Base-by-base conservation (phyloP, 2,329 filamentous ascomycete genomes). In the Alternaria sp. region DNA sequence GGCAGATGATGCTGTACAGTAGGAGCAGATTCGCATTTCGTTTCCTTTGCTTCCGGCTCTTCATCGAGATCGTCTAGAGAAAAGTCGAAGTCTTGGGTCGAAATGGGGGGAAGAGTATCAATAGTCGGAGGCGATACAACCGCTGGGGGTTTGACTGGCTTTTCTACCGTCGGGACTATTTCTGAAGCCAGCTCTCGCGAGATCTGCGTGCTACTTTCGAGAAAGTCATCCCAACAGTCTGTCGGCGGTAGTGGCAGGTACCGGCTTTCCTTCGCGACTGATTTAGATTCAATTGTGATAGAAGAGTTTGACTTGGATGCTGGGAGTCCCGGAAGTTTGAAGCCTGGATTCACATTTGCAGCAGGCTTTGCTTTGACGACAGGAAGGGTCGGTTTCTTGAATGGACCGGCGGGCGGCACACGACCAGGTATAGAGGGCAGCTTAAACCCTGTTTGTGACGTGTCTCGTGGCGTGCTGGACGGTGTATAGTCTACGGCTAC, bases 191-290 rank as follows among this genome's bases (percentile, higher is more conserved):
- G 69, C 30, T 84, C 82, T 9, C 82, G 78, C 7, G 81, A 81
- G 37, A 84, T 81, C 61, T 84, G 82, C 0, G 82, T 82, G 37
- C 77, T 80, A 61, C 77, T 82, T n/a, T 80, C 82, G 3, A 84
- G 72, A n/a, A 83, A 82, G 44, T 81, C 77, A 55, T 75, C 78
- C 78, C 78, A 80, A 4, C 64, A 67, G 43, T 79, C 78, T 0
- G 64, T 21, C 3, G 63, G 28, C 3, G 63, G 21, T 9, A 25
- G 6, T 6, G 33, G 4, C n/a, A 51, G 14, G 5, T 58, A 15
- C 6, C 7, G 12, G 4, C 18, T 10, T 5, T 59, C 14, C 10
- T 64, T 63, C n/a, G 10, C 5, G 21, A 50, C 23, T 9, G 26
- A 12, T 46, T 12, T 43, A 15, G 21, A 20, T 14, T 54, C 54